Conservation (phyloP, 169 alveolate genomes). For the Perkinsus marinus region DNA sequence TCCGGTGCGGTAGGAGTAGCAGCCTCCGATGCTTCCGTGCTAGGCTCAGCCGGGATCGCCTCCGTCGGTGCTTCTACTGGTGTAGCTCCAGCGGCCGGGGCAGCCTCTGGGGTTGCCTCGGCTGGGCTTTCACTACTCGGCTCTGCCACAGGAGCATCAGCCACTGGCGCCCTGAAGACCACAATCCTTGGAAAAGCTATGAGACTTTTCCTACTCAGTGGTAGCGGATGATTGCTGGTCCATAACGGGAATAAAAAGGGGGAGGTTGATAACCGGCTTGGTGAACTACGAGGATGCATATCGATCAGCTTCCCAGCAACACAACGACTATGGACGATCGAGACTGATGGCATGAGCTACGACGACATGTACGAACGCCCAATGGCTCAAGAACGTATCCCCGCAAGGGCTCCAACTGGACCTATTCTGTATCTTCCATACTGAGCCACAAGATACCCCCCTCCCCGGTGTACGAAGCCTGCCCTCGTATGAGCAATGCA, state of each 20-base stretch:
- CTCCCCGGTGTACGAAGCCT: no score
- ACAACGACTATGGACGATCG: background rate
- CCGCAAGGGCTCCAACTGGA: background rate
- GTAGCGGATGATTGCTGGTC: background rate
- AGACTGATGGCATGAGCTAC: background rate
- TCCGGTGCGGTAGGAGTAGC: no score
- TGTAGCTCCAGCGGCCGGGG: no score
- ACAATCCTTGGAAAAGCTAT: background rate
- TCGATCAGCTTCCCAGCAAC: background rate
- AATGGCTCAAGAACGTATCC: no score
- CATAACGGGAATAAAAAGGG: background rate
- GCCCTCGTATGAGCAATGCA: no score
- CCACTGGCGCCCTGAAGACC: background rate
- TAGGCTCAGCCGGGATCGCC: no score
- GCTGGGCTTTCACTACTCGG: background rate
- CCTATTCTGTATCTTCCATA: background rate
- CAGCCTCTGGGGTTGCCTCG: no score
- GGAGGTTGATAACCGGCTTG: background rate
- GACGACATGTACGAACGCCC: no score
- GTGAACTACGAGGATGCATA: background rate
- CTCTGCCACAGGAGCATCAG: background rate
- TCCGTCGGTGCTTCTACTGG: no score
- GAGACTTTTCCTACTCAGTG: background rate
- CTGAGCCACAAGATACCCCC: background rate
- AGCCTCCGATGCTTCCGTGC: no score